Evolutionary conservation across 225 moss, liverwort and hornwort genomes (phyloP).

Genomic region (Pseudisothecium myosuroides): DNA sequence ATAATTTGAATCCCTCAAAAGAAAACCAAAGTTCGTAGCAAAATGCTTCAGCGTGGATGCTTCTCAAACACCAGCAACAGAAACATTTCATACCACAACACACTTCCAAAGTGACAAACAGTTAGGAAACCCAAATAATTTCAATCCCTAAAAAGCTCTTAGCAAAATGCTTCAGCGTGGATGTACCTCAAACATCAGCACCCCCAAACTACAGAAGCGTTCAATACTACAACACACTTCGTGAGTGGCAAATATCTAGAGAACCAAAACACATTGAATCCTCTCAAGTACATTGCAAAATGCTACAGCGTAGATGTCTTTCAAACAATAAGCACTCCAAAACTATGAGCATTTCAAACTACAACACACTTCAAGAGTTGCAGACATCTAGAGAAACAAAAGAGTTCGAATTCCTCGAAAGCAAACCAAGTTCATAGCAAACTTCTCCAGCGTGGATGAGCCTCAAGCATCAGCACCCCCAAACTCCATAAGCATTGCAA

Average conservation of each 20-base stretch:
- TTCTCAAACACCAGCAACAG: background rate
- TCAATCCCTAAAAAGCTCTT: background rate
- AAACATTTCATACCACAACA: background rate
- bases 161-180: background rate
- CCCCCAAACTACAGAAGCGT: background rate
- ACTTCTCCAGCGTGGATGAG: background rate
- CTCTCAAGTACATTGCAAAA: background rate
- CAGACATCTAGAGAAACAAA: background rate
- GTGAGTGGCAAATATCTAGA: background rate
- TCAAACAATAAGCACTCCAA: background rate
- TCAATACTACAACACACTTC: background rate
- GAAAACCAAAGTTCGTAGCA: background rate
- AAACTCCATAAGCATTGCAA: background rate
- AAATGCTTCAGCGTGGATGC: background rate
- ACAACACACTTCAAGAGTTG: background rate
- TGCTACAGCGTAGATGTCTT: background rate
- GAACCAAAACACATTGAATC: background rate
- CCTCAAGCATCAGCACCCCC: background rate
- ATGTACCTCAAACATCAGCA: background rate
- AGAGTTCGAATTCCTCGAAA: background rate
- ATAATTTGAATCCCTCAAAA: too few relatives aligned
- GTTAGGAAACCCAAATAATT: background rate
- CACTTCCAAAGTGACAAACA: background rate
- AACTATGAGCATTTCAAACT: background rate
- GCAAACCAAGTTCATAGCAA: background rate